These are phyloP conservation scores for Lachancea sp. DNA, from an alignment of 805 yeast species.

Conservation along the genomic window DNA sequence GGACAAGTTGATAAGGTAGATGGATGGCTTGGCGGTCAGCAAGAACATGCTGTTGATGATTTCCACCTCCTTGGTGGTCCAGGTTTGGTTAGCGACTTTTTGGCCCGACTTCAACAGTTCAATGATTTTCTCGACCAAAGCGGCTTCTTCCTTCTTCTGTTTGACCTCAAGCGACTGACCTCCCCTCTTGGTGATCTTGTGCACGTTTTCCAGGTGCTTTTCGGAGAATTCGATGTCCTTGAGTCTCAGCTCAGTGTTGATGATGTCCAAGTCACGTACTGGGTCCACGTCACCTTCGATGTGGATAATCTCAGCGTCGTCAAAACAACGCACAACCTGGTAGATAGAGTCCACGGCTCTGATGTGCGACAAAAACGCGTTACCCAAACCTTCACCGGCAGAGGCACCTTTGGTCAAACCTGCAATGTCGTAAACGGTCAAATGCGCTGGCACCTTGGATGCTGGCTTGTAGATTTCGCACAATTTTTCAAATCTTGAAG, in stretches of 20 bases:
- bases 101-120: slow-evolving; percentile 74
- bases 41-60: slow-evolving; percentile 77
- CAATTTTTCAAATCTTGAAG: slow-evolving; percentile 76
- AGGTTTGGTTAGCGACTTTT: slow-evolving; percentile 78
- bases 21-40: slow-evolving; percentile 92
- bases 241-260: slow-evolving; percentile 83
- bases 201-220: slow-evolving; percentile 72
- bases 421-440: slow-evolving; percentile 94
- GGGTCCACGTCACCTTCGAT: slow-evolving; percentile 97
- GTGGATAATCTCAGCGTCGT: slow-evolving; percentile 96
- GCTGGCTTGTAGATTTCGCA: slow-evolving; percentile 74
- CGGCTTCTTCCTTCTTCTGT: slow-evolving; percentile 79
- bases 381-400: slow-evolving; percentile 96
- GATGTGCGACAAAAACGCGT: slow-evolving; percentile 92
- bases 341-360: slow-evolving; percentile 97
- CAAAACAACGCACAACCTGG: slow-evolving; percentile 96
- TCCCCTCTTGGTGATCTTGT: slow-evolving; percentile 77
- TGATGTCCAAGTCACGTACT: slow-evolving; percentile 86
- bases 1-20: slow-evolving; percentile 83
- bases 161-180: slow-evolving; percentile 87
- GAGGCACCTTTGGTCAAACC: slow-evolving; percentile 97
- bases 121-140: slow-evolving; percentile 66
- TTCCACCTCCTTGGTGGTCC: slow-evolving; percentile 91
- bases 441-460: slow-evolving; percentile 81
- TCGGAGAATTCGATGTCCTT: slow-evolving; percentile 94